A percentile compares a stretch with the other conserved stretches of the same genome.
Conservation (phyloP, 116 monocot species). For the Phalaenopsis hybrid region DNA sequence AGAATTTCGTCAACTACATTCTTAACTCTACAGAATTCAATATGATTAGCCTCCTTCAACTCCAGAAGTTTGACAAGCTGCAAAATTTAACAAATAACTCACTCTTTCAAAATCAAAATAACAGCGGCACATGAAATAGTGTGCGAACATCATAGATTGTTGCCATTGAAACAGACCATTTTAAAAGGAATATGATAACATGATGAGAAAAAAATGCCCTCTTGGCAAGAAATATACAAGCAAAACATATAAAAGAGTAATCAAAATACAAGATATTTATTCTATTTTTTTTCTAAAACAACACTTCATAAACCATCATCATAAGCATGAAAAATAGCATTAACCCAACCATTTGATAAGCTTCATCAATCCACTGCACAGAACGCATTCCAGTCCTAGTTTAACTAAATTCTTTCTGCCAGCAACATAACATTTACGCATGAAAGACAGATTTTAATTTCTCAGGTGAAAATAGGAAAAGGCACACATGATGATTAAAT, state of each 20-base stretch:
- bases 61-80: slow-evolving; percentile 98
- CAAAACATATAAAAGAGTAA: background rate
- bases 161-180: background rate
- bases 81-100: slow-evolving; percentile 12
- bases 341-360: too few relatives aligned
- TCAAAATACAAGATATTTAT: background rate
- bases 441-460: too few relatives aligned
- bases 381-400: too few relatives aligned
- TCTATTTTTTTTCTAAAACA: background rate
- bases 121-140: background rate
- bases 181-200: background rate
- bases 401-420: too few relatives aligned
- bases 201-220: background rate
- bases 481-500: too few relatives aligned
- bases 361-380: too few relatives aligned
- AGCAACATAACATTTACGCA: too few relatives aligned
- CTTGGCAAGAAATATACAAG: background rate
- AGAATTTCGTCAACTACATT: slow-evolving; percentile 87
- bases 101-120: slow-evolving; percentile 1
- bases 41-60: slow-evolving; percentile 92
- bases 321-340: too few relatives aligned
- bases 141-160: background rate
- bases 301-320: background rate
- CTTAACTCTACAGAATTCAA: slow-evolving; percentile 94
- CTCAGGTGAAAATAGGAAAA: too few relatives aligned